Conservation (phyloP, 345 rosid genomes). For the Syzygium grande region DNA sequence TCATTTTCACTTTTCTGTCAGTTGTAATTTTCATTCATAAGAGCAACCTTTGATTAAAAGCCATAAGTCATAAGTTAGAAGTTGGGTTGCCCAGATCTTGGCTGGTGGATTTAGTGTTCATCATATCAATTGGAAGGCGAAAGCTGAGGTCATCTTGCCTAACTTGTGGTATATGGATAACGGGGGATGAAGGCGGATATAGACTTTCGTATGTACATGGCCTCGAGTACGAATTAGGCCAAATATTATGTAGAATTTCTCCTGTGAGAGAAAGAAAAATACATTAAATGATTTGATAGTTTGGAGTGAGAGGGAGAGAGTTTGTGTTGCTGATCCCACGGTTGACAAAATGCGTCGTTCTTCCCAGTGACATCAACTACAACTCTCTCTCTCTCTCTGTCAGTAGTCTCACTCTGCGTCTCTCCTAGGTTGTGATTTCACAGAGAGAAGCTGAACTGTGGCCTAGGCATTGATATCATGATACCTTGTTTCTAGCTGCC, state of each 20-base stretch:
- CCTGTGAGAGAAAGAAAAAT: background rate
- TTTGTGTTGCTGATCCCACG: background rate
- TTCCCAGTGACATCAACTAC: background rate
- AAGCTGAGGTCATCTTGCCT: background rate
- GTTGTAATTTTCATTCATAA: background rate
- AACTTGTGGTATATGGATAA: background rate
- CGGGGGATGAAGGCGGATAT: background rate
- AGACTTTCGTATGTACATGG: background rate
- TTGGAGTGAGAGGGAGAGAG: background rate
- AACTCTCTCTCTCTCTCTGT: background rate
- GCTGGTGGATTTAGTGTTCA: background rate
- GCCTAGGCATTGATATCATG: background rate
- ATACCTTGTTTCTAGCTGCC: background rate
- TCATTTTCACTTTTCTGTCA: background rate
- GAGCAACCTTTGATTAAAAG: background rate
- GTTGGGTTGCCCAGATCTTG: background rate
- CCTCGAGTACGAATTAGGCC: background rate
- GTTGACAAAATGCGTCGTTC: background rate
- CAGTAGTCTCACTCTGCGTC: background rate
- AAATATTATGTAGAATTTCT: background rate
- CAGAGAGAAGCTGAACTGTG: background rate
- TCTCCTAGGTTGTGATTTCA: background rate
- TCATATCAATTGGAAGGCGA: background rate
- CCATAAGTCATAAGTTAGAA: background rate
- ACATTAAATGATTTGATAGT: background rate